A percentile compares a stretch with the other conserved stretches of the same genome.
Evolutionary conservation across 2,329 filamentous ascomycete genomes (phyloP).

Genomic region (Ploettnerulaceae sp.): DNA sequence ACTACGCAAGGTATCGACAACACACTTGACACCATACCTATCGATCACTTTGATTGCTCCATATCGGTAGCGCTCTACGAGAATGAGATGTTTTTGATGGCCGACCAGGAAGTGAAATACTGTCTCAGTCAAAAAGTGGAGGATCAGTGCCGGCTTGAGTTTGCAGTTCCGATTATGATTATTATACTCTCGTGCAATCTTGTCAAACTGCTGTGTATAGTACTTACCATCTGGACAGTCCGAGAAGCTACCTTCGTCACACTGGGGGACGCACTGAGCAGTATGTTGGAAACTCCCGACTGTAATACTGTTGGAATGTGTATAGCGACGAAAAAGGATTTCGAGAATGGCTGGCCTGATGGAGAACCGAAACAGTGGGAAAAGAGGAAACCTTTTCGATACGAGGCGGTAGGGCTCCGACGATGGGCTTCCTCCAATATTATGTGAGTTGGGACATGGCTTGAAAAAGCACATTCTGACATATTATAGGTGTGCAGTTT

Average conservation of each 20-base stretch:
- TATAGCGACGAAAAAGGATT: slow-evolving; percentile 19
- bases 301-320: slow-evolving; percentile 17
- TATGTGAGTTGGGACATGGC: slow-evolving; percentile 8
- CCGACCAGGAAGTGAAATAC: slow-evolving; percentile 14
- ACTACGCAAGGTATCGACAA: slow-evolving; percentile 10
- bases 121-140: slow-evolving; percentile 17
- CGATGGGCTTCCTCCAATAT: slow-evolving; percentile 14
- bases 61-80: slow-evolving; percentile 9
- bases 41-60: slow-evolving; percentile 18
- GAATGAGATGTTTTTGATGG: slow-evolving; percentile 13
- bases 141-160: slow-evolving; percentile 20
- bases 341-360: slow-evolving; percentile 18
- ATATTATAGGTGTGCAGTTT: slow-evolving; percentile 12
- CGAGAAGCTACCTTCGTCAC: slow-evolving; percentile 19
- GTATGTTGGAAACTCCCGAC: slow-evolving; percentile 16
- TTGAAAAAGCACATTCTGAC: not conserved
- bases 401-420: slow-evolving; percentile 15
- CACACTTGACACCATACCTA: slow-evolving; percentile 14
- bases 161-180: slow-evolving; percentile 20
- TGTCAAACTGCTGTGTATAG: slow-evolving; percentile 15
- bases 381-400: slow-evolving; percentile 12
- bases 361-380: slow-evolving; percentile 14
- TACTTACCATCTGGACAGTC: slow-evolving; percentile 14
- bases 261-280: slow-evolving; percentile 16
- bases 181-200: slow-evolving; percentile 19